phyloP scores from a whole-genome alignment of 768 basidiomycete species.

The Termitomyces sp. region DNA sequence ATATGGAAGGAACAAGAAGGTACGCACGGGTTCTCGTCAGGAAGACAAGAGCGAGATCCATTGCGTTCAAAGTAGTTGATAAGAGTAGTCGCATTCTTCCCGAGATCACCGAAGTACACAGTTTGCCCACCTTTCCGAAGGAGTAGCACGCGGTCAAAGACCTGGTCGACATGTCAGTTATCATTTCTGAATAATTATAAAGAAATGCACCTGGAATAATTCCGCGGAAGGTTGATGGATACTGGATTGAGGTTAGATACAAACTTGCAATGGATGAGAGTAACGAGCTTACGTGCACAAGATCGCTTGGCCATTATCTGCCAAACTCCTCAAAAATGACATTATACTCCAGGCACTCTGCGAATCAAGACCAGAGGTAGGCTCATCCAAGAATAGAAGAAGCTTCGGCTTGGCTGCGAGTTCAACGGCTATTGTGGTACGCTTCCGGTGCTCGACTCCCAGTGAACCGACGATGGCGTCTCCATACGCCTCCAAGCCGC shows the following conservation, averaged over 20 bases:
- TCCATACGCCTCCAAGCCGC: slow-evolving; percentile 62
- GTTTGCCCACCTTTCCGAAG: slow-evolving; percentile 77
- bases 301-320: slow-evolving; percentile 82
- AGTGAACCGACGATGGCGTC: slow-evolving; percentile 71
- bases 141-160: slow-evolving; percentile 74
- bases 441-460: slow-evolving; percentile 72
- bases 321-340: slow-evolving; percentile 70
- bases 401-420: slow-evolving; percentile 84
- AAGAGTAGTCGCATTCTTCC: slow-evolving; percentile 57
- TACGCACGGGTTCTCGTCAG: slow-evolving; percentile 71
- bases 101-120: slow-evolving; percentile 74
- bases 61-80: slow-evolving; percentile 75
- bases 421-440: slow-evolving; percentile 86
- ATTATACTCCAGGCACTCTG: slow-evolving; percentile 87
- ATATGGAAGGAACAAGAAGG: not conserved
- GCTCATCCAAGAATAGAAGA: slow-evolving; percentile 85
- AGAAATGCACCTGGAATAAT: slow-evolving; percentile 56
- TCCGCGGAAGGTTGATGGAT: slow-evolving; percentile 78
- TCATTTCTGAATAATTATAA: not conserved
- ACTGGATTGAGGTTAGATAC: slow-evolving; percentile 21
- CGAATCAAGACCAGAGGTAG: slow-evolving; percentile 85
- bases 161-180: slow-evolving; percentile 24
- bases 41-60: slow-evolving; percentile 60
- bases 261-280: not conserved
- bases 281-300: slow-evolving; percentile 67